Evolutionary conservation across 2,329 filamentous ascomycete species (phyloP).

Genomic region (Chrysoporthe cubensis): DNA sequence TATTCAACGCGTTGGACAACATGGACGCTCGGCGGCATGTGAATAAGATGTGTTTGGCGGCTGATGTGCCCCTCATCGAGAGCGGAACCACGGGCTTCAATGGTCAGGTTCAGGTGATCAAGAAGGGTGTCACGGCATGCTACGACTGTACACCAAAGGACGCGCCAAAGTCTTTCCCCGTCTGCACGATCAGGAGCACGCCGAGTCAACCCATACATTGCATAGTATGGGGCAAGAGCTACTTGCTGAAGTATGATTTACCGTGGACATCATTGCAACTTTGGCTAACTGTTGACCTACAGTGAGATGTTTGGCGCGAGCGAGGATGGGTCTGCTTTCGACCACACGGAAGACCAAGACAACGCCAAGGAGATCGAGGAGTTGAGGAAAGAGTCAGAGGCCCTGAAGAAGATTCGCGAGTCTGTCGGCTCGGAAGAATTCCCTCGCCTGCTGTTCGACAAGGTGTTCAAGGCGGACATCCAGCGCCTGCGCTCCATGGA

Average conservation of each 20-base stretch:
- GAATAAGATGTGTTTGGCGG: slow-evolving; percentile 95
- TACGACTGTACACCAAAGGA: slow-evolving; percentile 95
- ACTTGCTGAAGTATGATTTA: slow-evolving; percentile 71
- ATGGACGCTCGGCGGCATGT: slow-evolving; percentile 92
- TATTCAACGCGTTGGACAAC: slow-evolving; percentile 98
- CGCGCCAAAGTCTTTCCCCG: slow-evolving; percentile 88
- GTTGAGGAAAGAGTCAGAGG: slow-evolving; percentile 79
- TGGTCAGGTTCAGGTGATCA: slow-evolving; percentile 96
- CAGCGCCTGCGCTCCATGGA: slow-evolving; percentile 82
- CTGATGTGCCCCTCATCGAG: slow-evolving; percentile 88
- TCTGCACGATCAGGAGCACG: slow-evolving; percentile 96
- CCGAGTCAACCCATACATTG: slow-evolving; percentile 97
- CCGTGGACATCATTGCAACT: slow-evolving; percentile 31
- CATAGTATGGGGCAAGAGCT: slow-evolving; percentile 98
- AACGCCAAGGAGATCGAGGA: slow-evolving; percentile 90
- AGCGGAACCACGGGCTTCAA: slow-evolving; percentile 98
- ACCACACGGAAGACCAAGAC: slow-evolving; percentile 78
- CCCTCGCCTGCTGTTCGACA: slow-evolving; percentile 81
- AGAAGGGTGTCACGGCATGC: slow-evolving; percentile 88
- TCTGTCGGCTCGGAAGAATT: slow-evolving; percentile 82
- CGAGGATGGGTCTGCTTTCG: slow-evolving; percentile 82
- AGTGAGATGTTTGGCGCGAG: slow-evolving; percentile 87
- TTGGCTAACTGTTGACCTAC: neutral
- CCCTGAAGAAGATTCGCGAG: slow-evolving; percentile 79
- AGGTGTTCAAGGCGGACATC: slow-evolving; percentile 88